phyloP scores from a whole-genome alignment of 371 early-diverging fungal genomes.

The Amoeboaphelidium occidentale region DNA sequence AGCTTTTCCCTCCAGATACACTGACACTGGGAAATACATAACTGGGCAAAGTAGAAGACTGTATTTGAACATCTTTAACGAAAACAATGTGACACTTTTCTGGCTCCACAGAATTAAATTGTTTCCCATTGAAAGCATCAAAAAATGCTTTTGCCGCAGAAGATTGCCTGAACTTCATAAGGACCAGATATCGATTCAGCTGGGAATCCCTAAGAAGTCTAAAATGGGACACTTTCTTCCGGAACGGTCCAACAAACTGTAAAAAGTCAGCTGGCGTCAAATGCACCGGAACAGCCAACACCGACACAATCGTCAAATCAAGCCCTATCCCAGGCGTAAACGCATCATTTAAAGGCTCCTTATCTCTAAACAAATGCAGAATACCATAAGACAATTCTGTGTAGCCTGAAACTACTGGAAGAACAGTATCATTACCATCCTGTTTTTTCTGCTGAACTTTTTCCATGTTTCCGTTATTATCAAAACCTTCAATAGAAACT shows the following conservation, averaged over 20 bases:
- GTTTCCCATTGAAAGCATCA: slow-evolving; percentile 42
- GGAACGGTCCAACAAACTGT: slow-evolving; percentile 38
- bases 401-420: neutral
- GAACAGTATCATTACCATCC: too few species aligned
- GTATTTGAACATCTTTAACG: neutral
- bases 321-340: neutral
- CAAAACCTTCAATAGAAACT: too few species aligned
- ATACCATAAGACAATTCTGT: slow-evolving; percentile 24
- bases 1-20: slow-evolving; percentile 1
- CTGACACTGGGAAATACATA: slow-evolving; percentile 2
- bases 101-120: slow-evolving; percentile 49
- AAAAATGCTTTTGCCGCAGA: slow-evolving; percentile 36
- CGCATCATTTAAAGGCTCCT: slow-evolving; percentile 7
- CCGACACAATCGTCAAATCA: slow-evolving; percentile 21
- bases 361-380: slow-evolving; percentile 39
- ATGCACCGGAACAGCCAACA: slow-evolving; percentile 64
- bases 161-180: slow-evolving; percentile 38
- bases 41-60: slow-evolving; percentile 34
- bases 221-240: slow-evolving; percentile 26
- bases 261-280: slow-evolving; percentile 63
- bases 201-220: slow-evolving; percentile 45
- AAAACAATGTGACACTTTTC: slow-evolving; percentile 10
- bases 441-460: too few species aligned
- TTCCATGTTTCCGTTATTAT: too few species aligned
- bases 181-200: slow-evolving; percentile 55